Base-by-base conservation (phyloP, 2,329 filamentous ascomycete genomes). In the Periconia sp. region DNA sequence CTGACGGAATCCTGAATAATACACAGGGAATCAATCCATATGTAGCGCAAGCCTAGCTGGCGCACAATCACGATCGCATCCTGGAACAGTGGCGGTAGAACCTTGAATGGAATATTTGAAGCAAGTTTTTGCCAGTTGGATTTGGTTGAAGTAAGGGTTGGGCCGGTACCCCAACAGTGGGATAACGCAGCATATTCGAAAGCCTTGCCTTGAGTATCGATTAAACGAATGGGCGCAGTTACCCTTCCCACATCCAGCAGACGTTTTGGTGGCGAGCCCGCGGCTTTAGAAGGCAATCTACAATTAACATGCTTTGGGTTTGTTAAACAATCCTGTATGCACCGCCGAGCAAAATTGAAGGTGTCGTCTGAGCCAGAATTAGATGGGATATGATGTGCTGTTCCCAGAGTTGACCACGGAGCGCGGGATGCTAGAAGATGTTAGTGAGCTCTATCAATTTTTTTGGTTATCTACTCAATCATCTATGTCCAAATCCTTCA, bases 21-120 rank as follows among this genome's bases (percentile, higher is more conserved):
- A 47, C 70, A 73, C 1, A 73, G 54, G 1, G 61, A 63, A 47
- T 73, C 70, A 15, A 72, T 72, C 69, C 70, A 73, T 11, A 73
- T 54, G 43, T 70, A 73, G 2, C 65, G 60, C n/a, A 71, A 31
- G 5, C 66, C 67, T 2, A 73, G 59, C 40, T 69, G 65, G 2
- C 70, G 60, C 23, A 66, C 69, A 15, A 72, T 67, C 31, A 69
- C 63, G 20, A 70, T 53, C 2, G 69, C 67, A 55, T 71, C 67
- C 18, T 55, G 54, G 44, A 58, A 49, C 50, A 58, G 3, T 41
- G 66, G 62, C 2, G 69, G 69, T 0, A 71, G 49, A 9, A 54
- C 37, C 23, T 64, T 52, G 44, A 70, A 69, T 6, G 62, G 50
- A 18, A 72, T 69, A 40, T 65, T 64, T 9, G 57, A 54, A 10